phyloP scores from a whole-genome alignment of 2,329 filamentous ascomycete genomes.

The Sporothrix phasma region DNA sequence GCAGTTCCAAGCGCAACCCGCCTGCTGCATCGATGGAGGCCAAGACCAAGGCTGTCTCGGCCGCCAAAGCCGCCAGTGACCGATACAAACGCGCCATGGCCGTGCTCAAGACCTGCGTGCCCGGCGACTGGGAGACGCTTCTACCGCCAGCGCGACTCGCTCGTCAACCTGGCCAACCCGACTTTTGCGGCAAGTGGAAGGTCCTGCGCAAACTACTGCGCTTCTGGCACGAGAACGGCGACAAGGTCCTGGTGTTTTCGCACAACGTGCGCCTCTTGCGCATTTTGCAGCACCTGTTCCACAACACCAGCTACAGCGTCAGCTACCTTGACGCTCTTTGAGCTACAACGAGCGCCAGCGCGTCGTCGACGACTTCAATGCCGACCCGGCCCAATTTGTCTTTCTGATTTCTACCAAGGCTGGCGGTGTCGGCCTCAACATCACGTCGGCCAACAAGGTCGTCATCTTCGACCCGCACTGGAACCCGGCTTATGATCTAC shows the following conservation, averaged over 20 bases:
- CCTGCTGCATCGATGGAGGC: not conserved
- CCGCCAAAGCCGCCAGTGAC: constrained; percentile 29
- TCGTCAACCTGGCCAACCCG: constrained; percentile 71
- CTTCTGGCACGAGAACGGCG: constrained; percentile 81
- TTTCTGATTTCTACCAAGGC: constrained; percentile 93
- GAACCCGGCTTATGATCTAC: constrained; percentile 91
- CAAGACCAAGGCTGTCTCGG: not conserved
- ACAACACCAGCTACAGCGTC: constrained; percentile 79
- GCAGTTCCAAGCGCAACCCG: not conserved
- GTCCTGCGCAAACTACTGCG: constrained; percentile 75
- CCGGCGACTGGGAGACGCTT: constrained; percentile 64
- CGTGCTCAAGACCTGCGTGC: constrained; percentile 63
- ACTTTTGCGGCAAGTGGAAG: constrained; percentile 96
- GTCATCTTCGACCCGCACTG: constrained; percentile 96
- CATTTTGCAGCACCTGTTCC: constrained; percentile 78
- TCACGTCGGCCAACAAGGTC: constrained; percentile 95
- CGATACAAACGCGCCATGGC: constrained; percentile 71
- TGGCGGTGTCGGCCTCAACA: constrained; percentile 88
- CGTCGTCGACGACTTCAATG: constrained; percentile 84
- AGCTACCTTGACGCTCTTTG: constrained; percentile 80
- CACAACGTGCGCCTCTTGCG: constrained; percentile 78
- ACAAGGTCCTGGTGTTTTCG: constrained; percentile 93
- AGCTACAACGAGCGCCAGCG: constrained; percentile 72
- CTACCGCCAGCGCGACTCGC: constrained; percentile 64
- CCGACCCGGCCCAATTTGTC: constrained; percentile 77